These are phyloP conservation scores for Neophaeococcomyces aloes DNA, from an alignment of 2,329 filamentous ascomycete genomes.

Conservation along the genomic window DNA sequence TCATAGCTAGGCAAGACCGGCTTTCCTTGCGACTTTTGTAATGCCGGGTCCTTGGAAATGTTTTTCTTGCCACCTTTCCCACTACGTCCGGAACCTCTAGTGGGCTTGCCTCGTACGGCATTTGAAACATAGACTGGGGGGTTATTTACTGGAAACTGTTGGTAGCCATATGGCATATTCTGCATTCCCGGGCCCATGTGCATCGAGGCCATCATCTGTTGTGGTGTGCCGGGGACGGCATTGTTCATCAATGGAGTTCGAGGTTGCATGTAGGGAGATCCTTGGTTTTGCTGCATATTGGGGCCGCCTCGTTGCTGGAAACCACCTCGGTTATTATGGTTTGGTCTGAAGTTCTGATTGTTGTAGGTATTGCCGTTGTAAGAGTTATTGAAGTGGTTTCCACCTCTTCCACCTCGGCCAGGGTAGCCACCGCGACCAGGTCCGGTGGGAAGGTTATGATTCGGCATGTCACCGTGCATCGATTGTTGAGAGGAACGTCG, in stretches of 20 bases:
- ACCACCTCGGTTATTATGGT: conserved; percentile 40
- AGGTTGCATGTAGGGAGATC: conserved; percentile 55
- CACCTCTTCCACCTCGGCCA: conserved; percentile 44
- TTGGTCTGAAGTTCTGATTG: conserved; percentile 41
- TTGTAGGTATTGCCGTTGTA: conserved; percentile 46
- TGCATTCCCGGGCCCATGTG: conserved; percentile 58
- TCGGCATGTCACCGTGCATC: conserved; percentile 61
- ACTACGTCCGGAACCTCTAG: conserved; percentile 14
- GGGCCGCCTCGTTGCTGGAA: conserved; percentile 30
- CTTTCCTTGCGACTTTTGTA: conserved; percentile 22
- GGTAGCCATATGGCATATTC: conserved; percentile 31
- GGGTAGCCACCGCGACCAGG: conserved; percentile 46
- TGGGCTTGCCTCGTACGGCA: conserved; percentile 26
- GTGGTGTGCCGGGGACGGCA: conserved; percentile 58
- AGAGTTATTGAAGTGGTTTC: conserved; percentile 47
- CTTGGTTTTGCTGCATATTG: conserved; percentile 42
- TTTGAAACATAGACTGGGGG: conserved; percentile 29
- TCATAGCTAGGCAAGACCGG: conserved; percentile 22
- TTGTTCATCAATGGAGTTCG: conserved; percentile 56
- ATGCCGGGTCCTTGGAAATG: conserved; percentile 17
- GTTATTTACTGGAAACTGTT: conserved; percentile 24
- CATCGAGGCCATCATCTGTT: conserved; percentile 52
- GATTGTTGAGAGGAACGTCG: conserved; percentile 82
- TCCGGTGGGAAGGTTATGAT: conserved; percentile 43
- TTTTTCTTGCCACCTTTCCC: conserved; percentile 19